A percentile compares a stretch with the other conserved stretches of the same genome.
These are phyloP conservation scores for Galerina sulciceps DNA, from an alignment of 768 basidiomycete genomes.

Conservation along the genomic window DNA sequence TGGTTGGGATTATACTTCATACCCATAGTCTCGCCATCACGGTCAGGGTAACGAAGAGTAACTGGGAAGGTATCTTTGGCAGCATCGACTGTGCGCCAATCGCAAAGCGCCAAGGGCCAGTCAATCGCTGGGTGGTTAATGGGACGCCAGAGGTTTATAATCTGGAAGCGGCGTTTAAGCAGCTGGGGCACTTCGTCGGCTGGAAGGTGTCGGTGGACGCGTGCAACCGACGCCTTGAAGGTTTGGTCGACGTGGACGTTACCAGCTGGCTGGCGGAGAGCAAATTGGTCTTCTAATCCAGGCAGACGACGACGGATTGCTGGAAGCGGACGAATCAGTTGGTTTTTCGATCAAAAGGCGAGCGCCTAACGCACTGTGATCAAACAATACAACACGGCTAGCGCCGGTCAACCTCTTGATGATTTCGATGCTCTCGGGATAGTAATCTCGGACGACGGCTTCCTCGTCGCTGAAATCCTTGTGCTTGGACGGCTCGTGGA, in stretches of 20 bases:
- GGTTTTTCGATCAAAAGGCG: neutral
- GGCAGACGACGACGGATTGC: constrained; percentile 51
- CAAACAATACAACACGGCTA: constrained; percentile 58
- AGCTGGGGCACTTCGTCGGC: constrained; percentile 46
- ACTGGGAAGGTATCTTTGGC: constrained; percentile 48
- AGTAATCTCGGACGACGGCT: constrained; percentile 59
- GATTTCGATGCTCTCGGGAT: constrained; percentile 61
- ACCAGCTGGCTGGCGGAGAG: constrained; percentile 49
- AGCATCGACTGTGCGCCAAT: constrained; percentile 47
- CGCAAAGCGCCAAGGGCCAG: constrained; percentile 55
- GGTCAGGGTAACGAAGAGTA: constrained; percentile 49
- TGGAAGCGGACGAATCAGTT: constrained; percentile 15
- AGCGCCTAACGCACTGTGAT: constrained; percentile 53
- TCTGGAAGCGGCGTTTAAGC: constrained; percentile 53
- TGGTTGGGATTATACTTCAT: constrained; percentile 51
- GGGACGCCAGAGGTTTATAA: constrained; percentile 66
- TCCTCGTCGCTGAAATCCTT: constrained; percentile 53
- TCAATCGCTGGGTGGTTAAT: constrained; percentile 51
- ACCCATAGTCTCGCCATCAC: constrained; percentile 54
- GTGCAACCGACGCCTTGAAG: constrained; percentile 39
- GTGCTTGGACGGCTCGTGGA: constrained; percentile 42
- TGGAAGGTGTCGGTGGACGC: constrained; percentile 56
- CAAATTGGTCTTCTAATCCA: constrained; percentile 34
- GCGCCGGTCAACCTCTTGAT: constrained; percentile 66
- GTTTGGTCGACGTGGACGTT: constrained; percentile 60